Percentiles rank a stretch among this genome's conserved stretches.
Evolutionary conservation across 2,329 filamentous ascomycete genomes (phyloP).

Genomic region (Coleophoma eucalyptorum): DNA sequence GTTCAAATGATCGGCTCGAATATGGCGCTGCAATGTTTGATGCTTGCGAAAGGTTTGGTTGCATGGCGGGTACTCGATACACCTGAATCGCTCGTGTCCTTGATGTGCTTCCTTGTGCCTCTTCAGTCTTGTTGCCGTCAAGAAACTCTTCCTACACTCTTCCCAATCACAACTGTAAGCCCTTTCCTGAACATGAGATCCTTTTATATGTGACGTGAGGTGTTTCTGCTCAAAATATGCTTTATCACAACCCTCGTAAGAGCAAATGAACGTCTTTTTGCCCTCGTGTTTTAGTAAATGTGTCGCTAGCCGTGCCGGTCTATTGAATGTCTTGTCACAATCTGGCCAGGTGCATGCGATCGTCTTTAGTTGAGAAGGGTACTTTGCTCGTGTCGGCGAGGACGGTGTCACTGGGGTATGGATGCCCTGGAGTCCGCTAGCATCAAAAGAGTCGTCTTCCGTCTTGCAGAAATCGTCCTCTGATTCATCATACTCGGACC

Average conservation of each 20-base stretch:
- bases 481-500: slow-evolving; percentile 36
- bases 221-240: slow-evolving; percentile 84
- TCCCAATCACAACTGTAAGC: slow-evolving; percentile 68
- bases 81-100: slow-evolving; percentile 71
- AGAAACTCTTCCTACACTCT: slow-evolving; percentile 76
- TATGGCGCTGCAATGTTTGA: slow-evolving; percentile 78
- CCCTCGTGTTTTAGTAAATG: slow-evolving; percentile 85
- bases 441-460: slow-evolving; percentile 24
- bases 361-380: slow-evolving; percentile 71
- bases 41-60: slow-evolving; percentile 81
- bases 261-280: slow-evolving; percentile 75
- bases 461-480: slow-evolving; percentile 29
- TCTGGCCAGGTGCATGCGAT: slow-evolving; percentile 69
- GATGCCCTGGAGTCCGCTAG: slow-evolving; percentile 24
- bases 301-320: slow-evolving; percentile 73
- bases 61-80: slow-evolving; percentile 67
- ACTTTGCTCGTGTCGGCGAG: slow-evolving; percentile 45
- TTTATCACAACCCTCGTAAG: slow-evolving; percentile 70
- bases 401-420: slow-evolving; percentile 46
- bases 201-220: slow-evolving; percentile 79
- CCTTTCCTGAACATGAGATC: slow-evolving; percentile 69
- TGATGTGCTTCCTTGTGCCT: slow-evolving; percentile 77
- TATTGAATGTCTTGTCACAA: slow-evolving; percentile 83
- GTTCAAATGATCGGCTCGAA: slow-evolving; percentile 71
- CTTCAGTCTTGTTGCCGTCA: slow-evolving; percentile 73